Conservation (phyloP, 2,329 filamentous ascomycete genomes). For the Thermothelomyces thermophilus region DNA sequence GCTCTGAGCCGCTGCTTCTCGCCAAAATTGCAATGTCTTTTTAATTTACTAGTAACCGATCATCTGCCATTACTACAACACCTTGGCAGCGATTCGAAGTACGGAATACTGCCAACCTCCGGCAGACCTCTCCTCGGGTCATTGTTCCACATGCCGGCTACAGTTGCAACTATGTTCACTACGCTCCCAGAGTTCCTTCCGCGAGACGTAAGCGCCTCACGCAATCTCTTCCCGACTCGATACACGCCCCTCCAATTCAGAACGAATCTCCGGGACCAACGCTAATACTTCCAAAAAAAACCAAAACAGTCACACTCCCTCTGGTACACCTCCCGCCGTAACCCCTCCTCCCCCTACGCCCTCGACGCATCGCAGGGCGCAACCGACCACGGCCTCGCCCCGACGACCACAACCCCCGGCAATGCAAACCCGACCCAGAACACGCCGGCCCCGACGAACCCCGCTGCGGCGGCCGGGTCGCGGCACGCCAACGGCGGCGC, state of each 20-base stretch:
- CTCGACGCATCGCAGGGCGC: constrained; percentile 25
- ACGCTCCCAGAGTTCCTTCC: constrained; percentile 62
- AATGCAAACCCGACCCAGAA: constrained; percentile 12
- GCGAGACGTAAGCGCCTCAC: constrained; percentile 53
- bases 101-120: too few relatives aligned
- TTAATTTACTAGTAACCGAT: background rate
- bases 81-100: too few relatives aligned
- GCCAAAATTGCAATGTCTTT: background rate
- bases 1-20: background rate
- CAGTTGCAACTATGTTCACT: constrained; percentile 45
- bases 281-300: constrained; percentile 1
- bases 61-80: background rate
- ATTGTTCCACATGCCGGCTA: background rate
- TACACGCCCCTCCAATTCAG: background rate
- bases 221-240: background rate
- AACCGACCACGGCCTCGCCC: background rate
- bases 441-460: constrained; percentile 3
- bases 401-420: constrained; percentile 1
- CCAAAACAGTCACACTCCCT: constrained; percentile 60
- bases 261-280: too few relatives aligned
- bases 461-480: background rate
- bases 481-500: constrained; percentile 1
- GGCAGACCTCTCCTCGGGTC: background rate
- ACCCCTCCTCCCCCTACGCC: constrained; percentile 30
- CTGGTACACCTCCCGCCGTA: constrained; percentile 64